Evolutionary conservation across 257 asterid species (phyloP).

Genomic region (Jacaranda copaia): DNA sequence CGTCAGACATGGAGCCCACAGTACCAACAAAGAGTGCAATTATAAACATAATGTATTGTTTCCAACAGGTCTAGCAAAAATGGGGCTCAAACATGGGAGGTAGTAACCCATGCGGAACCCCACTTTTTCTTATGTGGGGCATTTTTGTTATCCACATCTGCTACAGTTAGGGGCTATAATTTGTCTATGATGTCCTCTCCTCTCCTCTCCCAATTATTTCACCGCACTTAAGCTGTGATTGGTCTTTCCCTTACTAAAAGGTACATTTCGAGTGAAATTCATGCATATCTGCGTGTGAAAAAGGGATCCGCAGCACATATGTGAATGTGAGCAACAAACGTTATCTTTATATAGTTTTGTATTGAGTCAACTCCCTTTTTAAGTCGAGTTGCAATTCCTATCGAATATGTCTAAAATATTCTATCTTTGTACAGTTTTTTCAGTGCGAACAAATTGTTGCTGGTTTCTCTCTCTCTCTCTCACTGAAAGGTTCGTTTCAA

Average conservation of each 20-base stretch:
- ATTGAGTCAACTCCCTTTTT: no score
- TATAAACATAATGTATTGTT: background rate
- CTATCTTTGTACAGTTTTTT: no score
- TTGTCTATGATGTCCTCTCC: background rate
- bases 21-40: background rate
- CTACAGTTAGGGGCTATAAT: background rate
- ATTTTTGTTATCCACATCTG: background rate
- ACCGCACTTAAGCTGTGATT: background rate
- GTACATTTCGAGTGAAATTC: background rate
- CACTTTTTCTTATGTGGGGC: background rate
- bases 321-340: background rate
- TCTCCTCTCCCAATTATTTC: background rate
- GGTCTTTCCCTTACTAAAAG: background rate
- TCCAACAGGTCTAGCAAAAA: background rate
- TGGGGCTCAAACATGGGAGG: background rate
- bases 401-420: no score
- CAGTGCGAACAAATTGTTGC: no score
- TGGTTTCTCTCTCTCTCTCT: no score
- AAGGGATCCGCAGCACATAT: background rate
- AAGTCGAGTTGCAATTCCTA: no score
- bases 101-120: background rate
- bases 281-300: background rate
- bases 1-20: background rate
- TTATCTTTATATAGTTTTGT: no score
- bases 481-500: no score